Percentiles rank a stretch among this genome's conserved stretches.
These are phyloP conservation scores for Westerdykella sp. DNA, from an alignment of 2,329 filamentous ascomycete species.

Conservation along the genomic window DNA sequence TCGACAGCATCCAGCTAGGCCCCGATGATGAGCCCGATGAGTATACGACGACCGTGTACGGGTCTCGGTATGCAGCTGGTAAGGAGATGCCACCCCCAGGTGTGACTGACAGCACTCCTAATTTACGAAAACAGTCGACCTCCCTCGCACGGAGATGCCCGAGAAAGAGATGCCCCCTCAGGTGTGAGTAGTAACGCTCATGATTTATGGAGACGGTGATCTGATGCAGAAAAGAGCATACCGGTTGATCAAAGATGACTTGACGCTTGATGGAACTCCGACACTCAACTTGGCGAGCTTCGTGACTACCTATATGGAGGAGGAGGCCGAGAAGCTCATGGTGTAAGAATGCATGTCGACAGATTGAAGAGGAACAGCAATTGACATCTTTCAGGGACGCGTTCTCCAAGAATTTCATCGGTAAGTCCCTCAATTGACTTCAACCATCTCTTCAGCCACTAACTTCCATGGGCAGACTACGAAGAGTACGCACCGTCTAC, in stretches of 20 bases:
- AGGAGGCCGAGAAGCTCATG: conserved; percentile 96
- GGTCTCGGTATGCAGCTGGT: conserved; percentile 69
- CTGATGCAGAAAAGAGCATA: conserved; percentile 54
- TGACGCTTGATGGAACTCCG: conserved; percentile 69
- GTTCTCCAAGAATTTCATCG: conserved; percentile 84
- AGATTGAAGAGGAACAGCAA: neutral
- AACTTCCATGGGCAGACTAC: too few relatives aligned
- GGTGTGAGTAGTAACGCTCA: conserved; percentile 37
- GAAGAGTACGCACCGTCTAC: too few relatives aligned
- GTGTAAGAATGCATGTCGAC: conserved; percentile 48
- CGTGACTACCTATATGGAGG: conserved; percentile 96
- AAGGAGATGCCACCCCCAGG: conserved; percentile 79
- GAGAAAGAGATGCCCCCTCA: conserved; percentile 78
- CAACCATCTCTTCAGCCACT: too few relatives aligned
- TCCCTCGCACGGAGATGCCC: conserved; percentile 81
- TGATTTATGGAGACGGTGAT: neutral
- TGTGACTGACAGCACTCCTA: conserved; percentile 35
- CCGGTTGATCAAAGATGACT: conserved; percentile 84
- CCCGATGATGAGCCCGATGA: conserved; percentile 39
- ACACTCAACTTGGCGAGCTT: conserved; percentile 72
- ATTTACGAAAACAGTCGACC: conserved; percentile 43
- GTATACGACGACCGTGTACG: conserved; percentile 78
- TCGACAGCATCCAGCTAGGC: conserved; percentile 21
- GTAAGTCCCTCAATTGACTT: conserved; percentile 12
- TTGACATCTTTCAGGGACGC: conserved; percentile 49